Evolutionary conservation across 441 rosid genomes (phyloP).

Genomic region (Adansonia gregorii): DNA sequence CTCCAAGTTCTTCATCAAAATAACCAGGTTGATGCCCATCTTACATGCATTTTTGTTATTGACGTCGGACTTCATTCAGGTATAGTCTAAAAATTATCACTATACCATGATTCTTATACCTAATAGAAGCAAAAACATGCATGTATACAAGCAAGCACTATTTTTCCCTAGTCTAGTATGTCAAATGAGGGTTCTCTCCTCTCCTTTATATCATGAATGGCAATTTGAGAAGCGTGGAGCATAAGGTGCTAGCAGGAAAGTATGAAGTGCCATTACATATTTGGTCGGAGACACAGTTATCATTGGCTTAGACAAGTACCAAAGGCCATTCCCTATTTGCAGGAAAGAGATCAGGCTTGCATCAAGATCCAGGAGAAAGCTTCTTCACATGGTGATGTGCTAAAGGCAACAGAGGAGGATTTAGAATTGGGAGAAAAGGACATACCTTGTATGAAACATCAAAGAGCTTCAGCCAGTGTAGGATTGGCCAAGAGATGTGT

Average conservation of each 20-base stretch:
- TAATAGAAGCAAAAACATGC: background rate
- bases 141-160: background rate
- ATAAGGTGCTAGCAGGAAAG: conserved; percentile 51
- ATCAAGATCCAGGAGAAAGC: too few species aligned
- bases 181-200: background rate
- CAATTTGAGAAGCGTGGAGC: conserved; percentile 56
- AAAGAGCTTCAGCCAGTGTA: too few species aligned
- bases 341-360: too few species aligned
- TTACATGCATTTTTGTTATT: conserved; percentile 43
- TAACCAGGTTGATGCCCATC: conserved; percentile 52
- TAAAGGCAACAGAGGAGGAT: too few species aligned
- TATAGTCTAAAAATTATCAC: conserved; percentile 20
- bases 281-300: too few species aligned
- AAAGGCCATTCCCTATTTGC: too few species aligned
- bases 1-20: conserved; percentile 51
- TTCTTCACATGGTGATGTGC: too few species aligned
- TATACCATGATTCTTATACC: conserved; percentile 14
- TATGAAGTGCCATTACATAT: too few species aligned
- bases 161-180: conserved; percentile 21
- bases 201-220: conserved; percentile 43
- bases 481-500: too few species aligned
- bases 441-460: too few species aligned
- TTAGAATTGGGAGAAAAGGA: too few species aligned
- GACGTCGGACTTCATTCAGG: conserved; percentile 70
- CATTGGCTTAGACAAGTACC: too few species aligned